Evolutionary conservation across 805 yeast species (phyloP).

Genomic region (Candida montana): DNA sequence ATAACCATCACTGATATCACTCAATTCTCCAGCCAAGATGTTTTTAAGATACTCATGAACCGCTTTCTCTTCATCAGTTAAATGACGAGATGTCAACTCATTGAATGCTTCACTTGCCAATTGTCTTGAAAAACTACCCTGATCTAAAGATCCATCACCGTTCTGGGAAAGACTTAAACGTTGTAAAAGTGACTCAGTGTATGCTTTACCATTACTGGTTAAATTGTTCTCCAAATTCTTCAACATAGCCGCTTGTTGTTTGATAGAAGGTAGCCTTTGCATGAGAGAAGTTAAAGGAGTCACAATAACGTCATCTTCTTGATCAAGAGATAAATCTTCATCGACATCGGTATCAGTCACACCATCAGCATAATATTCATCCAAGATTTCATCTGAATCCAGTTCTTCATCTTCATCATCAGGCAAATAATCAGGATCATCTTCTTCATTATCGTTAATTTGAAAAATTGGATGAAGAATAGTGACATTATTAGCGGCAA

Average conservation of each 20-base stretch:
- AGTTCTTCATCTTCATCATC: conserved; percentile 3
- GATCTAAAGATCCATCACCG: too few species aligned
- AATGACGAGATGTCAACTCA: conserved; percentile 22
- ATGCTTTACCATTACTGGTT: neutral
- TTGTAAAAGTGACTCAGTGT: neutral
- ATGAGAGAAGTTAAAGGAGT: neutral
- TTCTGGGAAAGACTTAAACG: neutral
- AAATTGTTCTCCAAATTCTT: neutral
- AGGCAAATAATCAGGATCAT: conserved; percentile 1
- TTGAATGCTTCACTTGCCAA: neutral
- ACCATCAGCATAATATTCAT: conserved; percentile 6
- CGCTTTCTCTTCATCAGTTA: conserved; percentile 23
- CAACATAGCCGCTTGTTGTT: neutral
- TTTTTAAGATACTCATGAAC: conserved; percentile 13
- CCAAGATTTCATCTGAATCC: neutral
- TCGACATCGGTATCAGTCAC: conserved; percentile 10
- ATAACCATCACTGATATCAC: conserved; percentile 13
- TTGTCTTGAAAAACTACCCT: too few species aligned
- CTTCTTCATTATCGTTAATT: conserved; percentile 15
- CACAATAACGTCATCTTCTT: neutral
- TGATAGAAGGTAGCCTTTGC: neutral
- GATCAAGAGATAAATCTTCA: neutral
- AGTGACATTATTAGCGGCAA: neutral
- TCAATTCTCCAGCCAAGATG: conserved; percentile 5
- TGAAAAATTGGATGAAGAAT: conserved; percentile 9